These are phyloP conservation scores for Nigrospora oryzae DNA, from an alignment of 2,329 filamentous ascomycete genomes.

Conservation along the genomic window DNA sequence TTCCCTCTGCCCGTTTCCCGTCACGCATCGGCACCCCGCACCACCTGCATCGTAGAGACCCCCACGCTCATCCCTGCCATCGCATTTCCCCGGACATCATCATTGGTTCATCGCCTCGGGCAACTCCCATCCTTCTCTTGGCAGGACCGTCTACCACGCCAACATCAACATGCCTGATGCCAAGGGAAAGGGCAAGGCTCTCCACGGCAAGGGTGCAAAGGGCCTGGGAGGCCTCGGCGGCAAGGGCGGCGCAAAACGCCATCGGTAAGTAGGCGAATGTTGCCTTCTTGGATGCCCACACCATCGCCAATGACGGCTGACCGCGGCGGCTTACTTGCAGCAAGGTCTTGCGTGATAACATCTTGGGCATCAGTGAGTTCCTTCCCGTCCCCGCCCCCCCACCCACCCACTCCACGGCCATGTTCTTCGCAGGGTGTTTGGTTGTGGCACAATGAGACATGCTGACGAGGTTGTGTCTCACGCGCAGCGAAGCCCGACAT, in stretches of 20 bases:
- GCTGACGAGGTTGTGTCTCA: conserved; percentile 10
- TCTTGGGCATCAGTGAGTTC: conserved; percentile 15
- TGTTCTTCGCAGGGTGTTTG: neutral
- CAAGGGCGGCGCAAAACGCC: conserved; percentile 6
- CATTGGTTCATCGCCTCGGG: too few species aligned
- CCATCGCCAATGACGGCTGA: neutral
- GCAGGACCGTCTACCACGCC: too few species aligned
- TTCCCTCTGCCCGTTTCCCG: too few species aligned
- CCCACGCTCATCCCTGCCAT: too few species aligned
- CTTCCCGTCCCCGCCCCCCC: neutral
- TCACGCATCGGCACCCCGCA: too few species aligned
- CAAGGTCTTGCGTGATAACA: conserved; percentile 22
- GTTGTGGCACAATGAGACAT: neutral
- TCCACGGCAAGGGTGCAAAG: conserved; percentile 1
- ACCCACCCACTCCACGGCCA: neutral
- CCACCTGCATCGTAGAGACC: too few species aligned
- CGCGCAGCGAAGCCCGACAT: conserved; percentile 43
- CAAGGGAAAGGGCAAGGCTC: neutral
- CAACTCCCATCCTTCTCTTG: too few species aligned
- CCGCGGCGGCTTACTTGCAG: conserved; percentile 6
- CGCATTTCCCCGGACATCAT: too few species aligned
- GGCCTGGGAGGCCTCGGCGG: conserved; percentile 2
- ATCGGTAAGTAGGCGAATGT: conserved; percentile 2
- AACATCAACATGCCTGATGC: neutral
- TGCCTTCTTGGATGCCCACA: too few species aligned